Evolutionary conservation across 2,329 filamentous ascomycete species (phyloP).

Genomic region (Cladosporium phlei): DNA sequence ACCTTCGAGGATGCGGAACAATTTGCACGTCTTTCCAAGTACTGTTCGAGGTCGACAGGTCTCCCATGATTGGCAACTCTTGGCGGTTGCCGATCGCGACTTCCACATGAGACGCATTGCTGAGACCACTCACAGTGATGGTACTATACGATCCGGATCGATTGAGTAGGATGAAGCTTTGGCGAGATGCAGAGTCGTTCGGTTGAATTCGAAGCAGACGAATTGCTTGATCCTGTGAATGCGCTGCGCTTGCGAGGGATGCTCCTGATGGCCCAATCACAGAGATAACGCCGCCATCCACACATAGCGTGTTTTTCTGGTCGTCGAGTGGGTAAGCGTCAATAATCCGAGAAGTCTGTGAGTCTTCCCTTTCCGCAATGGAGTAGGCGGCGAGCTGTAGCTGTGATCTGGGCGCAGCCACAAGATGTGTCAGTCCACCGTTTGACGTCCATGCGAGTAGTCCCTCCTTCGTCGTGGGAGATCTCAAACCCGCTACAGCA

Average conservation of each 20-base stretch:
- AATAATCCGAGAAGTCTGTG: not conserved
- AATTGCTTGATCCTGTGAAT: not conserved
- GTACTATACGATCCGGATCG: not conserved
- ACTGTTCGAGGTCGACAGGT: not conserved
- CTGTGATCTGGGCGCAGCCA: too few species aligned
- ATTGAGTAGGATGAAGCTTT: not conserved
- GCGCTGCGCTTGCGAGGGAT: not conserved
- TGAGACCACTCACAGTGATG: not conserved
- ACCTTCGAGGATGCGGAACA: constrained; percentile 9
- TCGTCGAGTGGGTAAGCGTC: not conserved
- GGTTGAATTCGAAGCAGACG: not conserved
- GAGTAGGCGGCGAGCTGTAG: not conserved
- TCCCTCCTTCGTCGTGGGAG: not conserved
- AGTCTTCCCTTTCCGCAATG: not conserved
- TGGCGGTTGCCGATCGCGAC: not conserved
- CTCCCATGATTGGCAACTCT: not conserved
- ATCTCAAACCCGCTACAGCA: not conserved
- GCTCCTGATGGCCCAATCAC: not conserved
- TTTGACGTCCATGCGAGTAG: not conserved
- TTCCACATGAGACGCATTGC: not conserved
- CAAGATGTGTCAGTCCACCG: not conserved
- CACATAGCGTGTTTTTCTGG: not conserved
- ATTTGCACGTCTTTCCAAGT: not conserved
- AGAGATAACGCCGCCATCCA: not conserved
- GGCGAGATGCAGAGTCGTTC: not conserved